Evolutionary conservation across 2,329 filamentous ascomycete genomes (phyloP).

Genomic region (Ophiostoma piceae): DNA sequence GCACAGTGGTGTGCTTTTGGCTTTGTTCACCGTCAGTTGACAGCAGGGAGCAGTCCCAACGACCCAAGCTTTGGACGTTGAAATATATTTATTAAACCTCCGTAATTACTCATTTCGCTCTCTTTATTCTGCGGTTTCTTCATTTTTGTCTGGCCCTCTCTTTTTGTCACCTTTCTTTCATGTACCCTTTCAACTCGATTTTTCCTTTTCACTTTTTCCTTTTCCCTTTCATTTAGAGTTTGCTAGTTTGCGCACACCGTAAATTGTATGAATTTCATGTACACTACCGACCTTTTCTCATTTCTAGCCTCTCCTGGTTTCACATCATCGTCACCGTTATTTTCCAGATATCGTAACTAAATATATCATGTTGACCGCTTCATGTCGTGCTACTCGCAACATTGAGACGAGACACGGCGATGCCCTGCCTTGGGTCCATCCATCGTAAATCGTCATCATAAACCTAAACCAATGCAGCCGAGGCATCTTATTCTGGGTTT

Average conservation of each 20-base stretch:
- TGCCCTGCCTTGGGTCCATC: not conserved
- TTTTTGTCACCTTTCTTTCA: too few species aligned
- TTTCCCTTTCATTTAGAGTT: not conserved
- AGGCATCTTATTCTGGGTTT: not conserved
- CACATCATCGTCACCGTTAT: not conserved
- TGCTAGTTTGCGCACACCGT: not conserved
- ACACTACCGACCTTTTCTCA: not conserved
- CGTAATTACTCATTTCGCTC: not conserved
- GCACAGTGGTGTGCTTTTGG: not conserved
- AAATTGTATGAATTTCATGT: not conserved
- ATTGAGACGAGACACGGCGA: slow-evolving; percentile 11
- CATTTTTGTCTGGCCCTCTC: not conserved
- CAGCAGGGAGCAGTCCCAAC: not conserved
- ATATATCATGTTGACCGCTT: not conserved
- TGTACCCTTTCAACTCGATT: not conserved
- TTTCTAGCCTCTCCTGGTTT: not conserved
- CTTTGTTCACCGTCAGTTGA: not conserved
- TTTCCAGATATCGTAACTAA: not conserved
- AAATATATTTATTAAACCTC: not conserved
- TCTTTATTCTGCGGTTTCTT: not conserved
- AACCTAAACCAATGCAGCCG: not conserved
- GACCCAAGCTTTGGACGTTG: not conserved
- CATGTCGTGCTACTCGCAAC: not conserved
- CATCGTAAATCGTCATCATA: not conserved
- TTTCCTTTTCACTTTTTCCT: not conserved